Conservation (phyloP, 2,329 filamentous ascomycete species). For the Plectosphaerella cucumerina region DNA sequence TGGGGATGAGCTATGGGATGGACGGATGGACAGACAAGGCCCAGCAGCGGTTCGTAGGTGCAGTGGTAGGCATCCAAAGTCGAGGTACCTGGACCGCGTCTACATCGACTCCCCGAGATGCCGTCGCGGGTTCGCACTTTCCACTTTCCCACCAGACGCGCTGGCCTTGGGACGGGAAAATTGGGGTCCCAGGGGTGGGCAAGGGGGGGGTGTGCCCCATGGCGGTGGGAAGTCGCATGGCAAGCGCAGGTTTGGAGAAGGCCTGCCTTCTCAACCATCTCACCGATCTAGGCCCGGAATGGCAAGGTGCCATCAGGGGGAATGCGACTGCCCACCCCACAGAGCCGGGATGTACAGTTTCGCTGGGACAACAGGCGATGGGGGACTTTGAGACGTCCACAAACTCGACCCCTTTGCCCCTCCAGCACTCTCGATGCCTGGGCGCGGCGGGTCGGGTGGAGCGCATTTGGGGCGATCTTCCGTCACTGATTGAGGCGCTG, state of each 20-base stretch:
- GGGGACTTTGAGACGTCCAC: neutral
- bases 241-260: neutral
- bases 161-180: constrained; percentile 2
- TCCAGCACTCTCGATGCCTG: too few relatives aligned
- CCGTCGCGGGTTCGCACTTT: neutral
- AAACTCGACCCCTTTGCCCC: too few relatives aligned
- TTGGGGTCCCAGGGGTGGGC: constrained; percentile 3
- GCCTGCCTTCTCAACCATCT: constrained; percentile 40
- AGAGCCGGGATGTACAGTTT: neutral
- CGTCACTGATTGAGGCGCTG: neutral
- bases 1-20: too few relatives aligned
- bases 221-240: constrained; percentile 10
- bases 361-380: neutral
- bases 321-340: neutral
- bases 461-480: neutral
- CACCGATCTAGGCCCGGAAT: constrained; percentile 22
- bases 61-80: neutral
- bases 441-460: neutral
- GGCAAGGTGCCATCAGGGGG: constrained; percentile 14
- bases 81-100: neutral
- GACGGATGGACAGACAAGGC: neutral
- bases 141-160: constrained; percentile 3
- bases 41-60: neutral
- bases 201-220: neutral
- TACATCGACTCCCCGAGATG: too few relatives aligned